Base-by-base conservation (phyloP, 768 basidiomycete species). In the Plicaturopsis crispa region DNA sequence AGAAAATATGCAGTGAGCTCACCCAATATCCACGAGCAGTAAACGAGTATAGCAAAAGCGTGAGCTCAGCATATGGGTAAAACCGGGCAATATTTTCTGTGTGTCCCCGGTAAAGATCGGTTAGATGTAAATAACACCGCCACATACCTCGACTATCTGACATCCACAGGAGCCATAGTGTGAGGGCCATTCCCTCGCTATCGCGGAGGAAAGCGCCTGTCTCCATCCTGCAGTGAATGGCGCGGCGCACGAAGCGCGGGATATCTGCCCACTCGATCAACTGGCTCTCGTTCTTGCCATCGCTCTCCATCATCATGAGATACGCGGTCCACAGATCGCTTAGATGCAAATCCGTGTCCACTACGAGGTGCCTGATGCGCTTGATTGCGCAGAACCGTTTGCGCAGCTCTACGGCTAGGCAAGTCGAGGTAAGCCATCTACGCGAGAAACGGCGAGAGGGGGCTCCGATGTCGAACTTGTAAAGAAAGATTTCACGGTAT, bases 321-420 rank as follows among this genome's bases (percentile, higher is more conserved):
- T 71, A 75, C 8, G 59, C 65, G 13, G 62, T 68, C 77, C 77
- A 78, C 12, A 78, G 55, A 45, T 74, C 73, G 35, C 71, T 61
- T 20, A 48, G 28, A 19, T 61, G 55, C 11, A 39, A 33, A 21
- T 1, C 39, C 42, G 12, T n/a, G 34, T 5, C 55, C 45, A 26
- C 34, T 21, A 39, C 35, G 3, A 40, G 34, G 6, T 37, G 41
- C 36, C 65, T 63, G 40, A 78, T 66, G 39, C 67, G 64, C 31
- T 56, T 56, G 20, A 78, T 48, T 4, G 63, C 59, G 18, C 33
- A 28, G 48, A 62, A 70, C 14, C 72, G 64, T 36, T 63, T 59
- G 33, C 59, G 55, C 40, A 77, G 54, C 51, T 77, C 75, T 14
- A 35, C 45, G 7, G 70, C 61, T 6, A 73, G 43, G 42, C 57